Evolutionary conservation across 78 protist genomes (phyloP).

Genomic region (Dictyostelium firmibasis): DNA sequence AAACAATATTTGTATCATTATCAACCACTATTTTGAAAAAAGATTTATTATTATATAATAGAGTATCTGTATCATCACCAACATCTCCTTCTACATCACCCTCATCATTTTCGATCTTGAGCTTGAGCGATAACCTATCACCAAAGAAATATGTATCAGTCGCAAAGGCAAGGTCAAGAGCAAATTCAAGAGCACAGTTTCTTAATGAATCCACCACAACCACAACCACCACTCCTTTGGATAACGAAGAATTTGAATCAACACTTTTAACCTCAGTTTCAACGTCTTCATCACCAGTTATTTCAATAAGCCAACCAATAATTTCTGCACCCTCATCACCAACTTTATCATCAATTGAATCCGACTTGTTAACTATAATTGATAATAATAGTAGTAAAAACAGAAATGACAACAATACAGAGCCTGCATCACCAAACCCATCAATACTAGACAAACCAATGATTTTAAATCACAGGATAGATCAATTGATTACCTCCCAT

Average conservation of each 20-base stretch:
- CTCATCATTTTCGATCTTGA: neutral
- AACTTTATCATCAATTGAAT: neutral
- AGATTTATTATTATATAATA: neutral
- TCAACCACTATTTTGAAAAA: conserved; percentile 6
- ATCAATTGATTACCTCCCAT: neutral
- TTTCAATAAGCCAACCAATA: neutral
- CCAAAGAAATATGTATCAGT: conserved; percentile 31
- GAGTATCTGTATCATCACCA: conserved; percentile 14
- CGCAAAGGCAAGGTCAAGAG: conserved; percentile 3
- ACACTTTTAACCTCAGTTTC: neutral
- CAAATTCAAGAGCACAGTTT: neutral
- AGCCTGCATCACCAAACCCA: neutral
- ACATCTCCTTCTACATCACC: conserved; percentile 33
- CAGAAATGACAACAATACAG: neutral
- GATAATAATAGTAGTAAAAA: neutral
- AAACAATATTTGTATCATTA: neutral
- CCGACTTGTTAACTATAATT: too few relatives aligned
- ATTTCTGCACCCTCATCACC: conserved; percentile 39
- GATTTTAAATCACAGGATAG: conserved; percentile 5
- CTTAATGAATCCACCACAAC: neutral
- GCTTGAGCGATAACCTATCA: neutral
- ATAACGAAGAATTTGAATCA: neutral
- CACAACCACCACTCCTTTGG: neutral
- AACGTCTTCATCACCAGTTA: neutral
- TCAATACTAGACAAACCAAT: neutral